Conservation (phyloP, 768 basidiomycete species). For the Tricholoma sp. region DNA sequence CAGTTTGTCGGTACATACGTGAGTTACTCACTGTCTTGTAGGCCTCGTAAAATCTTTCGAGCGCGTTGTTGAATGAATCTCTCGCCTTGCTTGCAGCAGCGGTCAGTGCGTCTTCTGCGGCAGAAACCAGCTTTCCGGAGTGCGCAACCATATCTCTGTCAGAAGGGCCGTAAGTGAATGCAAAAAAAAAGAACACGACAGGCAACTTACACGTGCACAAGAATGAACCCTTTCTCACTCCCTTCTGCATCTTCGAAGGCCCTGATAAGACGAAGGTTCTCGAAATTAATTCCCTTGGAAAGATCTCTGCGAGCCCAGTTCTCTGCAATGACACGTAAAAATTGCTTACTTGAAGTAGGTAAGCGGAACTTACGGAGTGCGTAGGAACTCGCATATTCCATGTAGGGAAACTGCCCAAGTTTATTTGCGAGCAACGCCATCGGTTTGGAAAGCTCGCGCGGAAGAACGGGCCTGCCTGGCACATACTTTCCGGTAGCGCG, state of each 20-base stretch:
- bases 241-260: slow-evolving; percentile 25
- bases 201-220: slow-evolving; percentile 16
- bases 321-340: neutral
- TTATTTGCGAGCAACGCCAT: slow-evolving; percentile 22
- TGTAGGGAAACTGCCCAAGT: slow-evolving; percentile 20
- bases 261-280: slow-evolving; percentile 27
- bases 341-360: neutral
- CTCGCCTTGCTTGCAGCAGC: slow-evolving; percentile 16
- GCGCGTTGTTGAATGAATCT: slow-evolving; percentile 15
- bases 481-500: slow-evolving; percentile 20
- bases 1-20: neutral
- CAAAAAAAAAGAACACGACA: neutral
- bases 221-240: slow-evolving; percentile 21
- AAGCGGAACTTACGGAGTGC: slow-evolving; percentile 23
- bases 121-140: slow-evolving; percentile 20
- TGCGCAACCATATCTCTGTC: slow-evolving; percentile 21
- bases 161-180: neutral
- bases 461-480: slow-evolving; percentile 20
- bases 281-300: slow-evolving; percentile 18
- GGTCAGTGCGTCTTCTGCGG: slow-evolving; percentile 17
- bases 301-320: slow-evolving; percentile 12
- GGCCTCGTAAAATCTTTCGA: slow-evolving; percentile 6
- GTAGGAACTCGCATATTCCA: slow-evolving; percentile 28
- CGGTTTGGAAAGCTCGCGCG: slow-evolving; percentile 19
- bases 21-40: slow-evolving; percentile 1